Percentiles rank a stretch among this genome's conserved stretches.
phyloP scores from a whole-genome alignment of 2,329 filamentous ascomycete species.

The Fonsecaea monophora region DNA sequence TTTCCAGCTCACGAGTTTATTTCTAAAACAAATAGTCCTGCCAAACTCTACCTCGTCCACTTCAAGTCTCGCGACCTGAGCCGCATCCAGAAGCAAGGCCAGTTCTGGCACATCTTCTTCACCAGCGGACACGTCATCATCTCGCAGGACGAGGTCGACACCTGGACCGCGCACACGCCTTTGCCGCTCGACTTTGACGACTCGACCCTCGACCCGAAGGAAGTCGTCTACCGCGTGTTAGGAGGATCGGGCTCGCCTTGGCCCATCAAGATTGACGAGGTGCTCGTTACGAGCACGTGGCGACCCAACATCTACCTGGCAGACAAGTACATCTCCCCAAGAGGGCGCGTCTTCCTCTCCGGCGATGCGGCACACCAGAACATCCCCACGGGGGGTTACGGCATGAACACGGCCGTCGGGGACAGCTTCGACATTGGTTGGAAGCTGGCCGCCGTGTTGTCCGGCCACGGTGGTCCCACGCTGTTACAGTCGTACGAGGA shows the following conservation, averaged over 20 bases:
- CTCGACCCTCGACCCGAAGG: conserved; percentile 36
- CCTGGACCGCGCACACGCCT: conserved; percentile 44
- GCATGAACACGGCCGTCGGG: conserved; percentile 48
- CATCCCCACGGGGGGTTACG: conserved; percentile 45
- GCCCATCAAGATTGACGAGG: conserved; percentile 45
- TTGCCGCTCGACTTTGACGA: conserved; percentile 34
- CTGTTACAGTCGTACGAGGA: conserved; percentile 43
- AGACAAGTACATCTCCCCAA: conserved; percentile 36
- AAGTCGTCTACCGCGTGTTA: conserved; percentile 40
- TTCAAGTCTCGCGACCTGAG: conserved; percentile 45
- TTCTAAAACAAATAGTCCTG: conserved; percentile 37
- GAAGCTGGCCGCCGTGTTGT: conserved; percentile 44
- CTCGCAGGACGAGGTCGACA: conserved; percentile 46
- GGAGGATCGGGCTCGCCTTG: conserved; percentile 36
- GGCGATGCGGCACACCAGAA: conserved; percentile 48
- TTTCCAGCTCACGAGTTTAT: no score
- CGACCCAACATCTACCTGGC: conserved; percentile 44
- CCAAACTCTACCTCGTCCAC: conserved; percentile 42
- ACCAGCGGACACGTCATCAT: conserved; percentile 41
- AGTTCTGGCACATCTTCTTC: conserved; percentile 47
- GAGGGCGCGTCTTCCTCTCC: conserved; percentile 42
- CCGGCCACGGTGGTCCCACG: conserved; percentile 39
- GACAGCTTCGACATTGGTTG: conserved; percentile 49
- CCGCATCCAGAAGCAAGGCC: conserved; percentile 39
- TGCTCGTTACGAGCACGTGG: conserved; percentile 45